Evolutionary conservation across 2,329 filamentous ascomycete genomes (phyloP).

Genomic region (Colletotrichum musicola): DNA sequence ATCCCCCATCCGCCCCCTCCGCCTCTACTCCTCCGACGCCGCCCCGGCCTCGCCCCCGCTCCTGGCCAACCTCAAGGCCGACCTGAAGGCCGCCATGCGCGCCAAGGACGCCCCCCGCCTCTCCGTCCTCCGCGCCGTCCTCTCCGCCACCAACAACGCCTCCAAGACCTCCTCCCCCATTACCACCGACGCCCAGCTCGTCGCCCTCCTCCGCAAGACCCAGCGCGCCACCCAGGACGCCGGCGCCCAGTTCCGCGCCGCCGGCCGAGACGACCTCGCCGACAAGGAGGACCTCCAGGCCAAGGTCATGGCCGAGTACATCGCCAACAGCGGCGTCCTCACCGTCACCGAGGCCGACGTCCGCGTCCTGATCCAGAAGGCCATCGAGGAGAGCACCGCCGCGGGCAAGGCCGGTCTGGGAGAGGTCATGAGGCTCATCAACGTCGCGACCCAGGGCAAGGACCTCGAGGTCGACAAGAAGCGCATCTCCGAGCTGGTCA

Average conservation of each 20-base stretch:
- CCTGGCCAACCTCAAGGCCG: slow-evolving; percentile 66
- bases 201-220: slow-evolving; percentile 75
- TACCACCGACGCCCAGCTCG: slow-evolving; percentile 76
- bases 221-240: slow-evolving; percentile 70
- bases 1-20: slow-evolving; percentile 30
- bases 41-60: slow-evolving; percentile 59
- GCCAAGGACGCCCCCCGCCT: slow-evolving; percentile 75
- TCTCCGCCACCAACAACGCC: slow-evolving; percentile 79
- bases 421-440: slow-evolving; percentile 72
- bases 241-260: slow-evolving; percentile 71
- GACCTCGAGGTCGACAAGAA: slow-evolving; percentile 75
- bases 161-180: slow-evolving; percentile 80
- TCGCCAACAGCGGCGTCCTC: slow-evolving; percentile 69
- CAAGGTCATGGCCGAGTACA: slow-evolving; percentile 74
- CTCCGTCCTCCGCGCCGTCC: slow-evolving; percentile 75
- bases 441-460: slow-evolving; percentile 70
- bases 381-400: slow-evolving; percentile 63
- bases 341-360: slow-evolving; percentile 71
- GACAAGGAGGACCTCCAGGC: slow-evolving; percentile 78
- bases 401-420: slow-evolving; percentile 68
- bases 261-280: slow-evolving; percentile 75
- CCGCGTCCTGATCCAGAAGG: slow-evolving; percentile 61
- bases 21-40: slow-evolving; percentile 41
- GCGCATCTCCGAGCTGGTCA: slow-evolving; percentile 71
- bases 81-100: slow-evolving; percentile 76